Evolutionary conservation across 371 early-diverging fungal genomes (phyloP), one percentile per base, ranked within the genome.

Genomic region (Homolaphlyctis polyrhiza): DNA sequence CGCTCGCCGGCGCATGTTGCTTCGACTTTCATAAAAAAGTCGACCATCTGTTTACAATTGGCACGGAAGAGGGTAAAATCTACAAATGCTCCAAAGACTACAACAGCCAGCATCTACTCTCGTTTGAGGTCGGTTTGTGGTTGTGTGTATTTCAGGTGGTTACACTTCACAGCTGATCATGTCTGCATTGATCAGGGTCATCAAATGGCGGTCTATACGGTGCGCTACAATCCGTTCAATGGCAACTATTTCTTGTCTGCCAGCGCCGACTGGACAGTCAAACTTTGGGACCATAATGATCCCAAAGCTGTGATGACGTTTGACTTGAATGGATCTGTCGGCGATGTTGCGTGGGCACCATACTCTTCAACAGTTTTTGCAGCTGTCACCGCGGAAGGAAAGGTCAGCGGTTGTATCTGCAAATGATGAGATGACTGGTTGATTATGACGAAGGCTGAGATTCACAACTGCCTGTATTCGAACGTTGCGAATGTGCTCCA

Each of bases 261-360:
- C 2, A 69, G 71, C 29, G 80, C 79, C 0, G 85, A 84, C 58
- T 84, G 85, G 85, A 83, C 84, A 0, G 82, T 84, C 2, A 80
- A 82, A 63, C 68, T 84, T 34, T 84, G 85, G 85, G 81, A 84
- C 62, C 79, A 82, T 63, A 68, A 71, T 58, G 65, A 71, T 21
- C 28, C 60, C 43, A 78, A 78, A 57, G 75, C 85, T 0, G 64
- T 81, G 30, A 69, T 77, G 68, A 70, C 75, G 23, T 84, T 83
- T 66, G 85, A 84, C 52, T 64, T 84, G 50, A 71, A 70, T 60
- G 67, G 74, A 25, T 64, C 76, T 27, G 82, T 83, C n/a, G 80
- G 82, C 30, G 82, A 82, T 48, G 71, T 84, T 27, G 82, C 80
- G 2, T 83, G 83, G 84, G 79, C 82, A 8, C 85, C 85, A 13